Conservation (phyloP, 108 stramenopile genomes). For the Nitzschia sp. region DNA sequence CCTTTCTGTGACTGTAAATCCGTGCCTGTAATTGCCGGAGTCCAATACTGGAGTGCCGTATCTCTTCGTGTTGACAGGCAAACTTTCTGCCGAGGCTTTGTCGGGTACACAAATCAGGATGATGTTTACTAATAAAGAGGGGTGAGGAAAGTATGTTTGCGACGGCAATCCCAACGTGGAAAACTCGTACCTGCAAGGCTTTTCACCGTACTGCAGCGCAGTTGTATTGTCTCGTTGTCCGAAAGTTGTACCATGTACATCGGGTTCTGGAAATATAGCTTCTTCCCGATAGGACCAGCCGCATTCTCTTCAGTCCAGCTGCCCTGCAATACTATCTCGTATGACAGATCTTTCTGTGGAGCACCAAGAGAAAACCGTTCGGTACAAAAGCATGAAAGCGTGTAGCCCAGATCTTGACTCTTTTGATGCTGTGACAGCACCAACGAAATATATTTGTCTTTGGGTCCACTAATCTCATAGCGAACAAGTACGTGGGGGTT, state of each 20-base stretch:
- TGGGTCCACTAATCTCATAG: slow-evolving; percentile 50
- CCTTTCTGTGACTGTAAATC: slow-evolving; percentile 53
- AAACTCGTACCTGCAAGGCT: slow-evolving; percentile 38
- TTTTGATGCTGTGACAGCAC: slow-evolving; percentile 77
- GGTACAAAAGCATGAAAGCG: slow-evolving; percentile 71
- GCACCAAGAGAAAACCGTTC: slow-evolving; percentile 51
- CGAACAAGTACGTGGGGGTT: slow-evolving; percentile 75
- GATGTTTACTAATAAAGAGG: slow-evolving; percentile 40
- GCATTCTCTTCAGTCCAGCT: slow-evolving; percentile 42
- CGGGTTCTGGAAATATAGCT: slow-evolving; percentile 54
- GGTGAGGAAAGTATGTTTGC: not conserved
- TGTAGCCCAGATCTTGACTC: slow-evolving; percentile 61
- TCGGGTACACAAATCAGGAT: slow-evolving; percentile 42
- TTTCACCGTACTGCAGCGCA: slow-evolving; percentile 50
- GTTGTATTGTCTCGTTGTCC: slow-evolving; percentile 40
- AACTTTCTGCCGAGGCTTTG: slow-evolving; percentile 2
- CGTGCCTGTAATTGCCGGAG: slow-evolving; percentile 65
- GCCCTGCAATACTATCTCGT: slow-evolving; percentile 10
- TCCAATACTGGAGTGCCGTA: slow-evolving; percentile 49
- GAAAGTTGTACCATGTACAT: slow-evolving; percentile 46
- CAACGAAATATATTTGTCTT: slow-evolving; percentile 62
- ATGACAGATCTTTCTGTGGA: slow-evolving; percentile 43
- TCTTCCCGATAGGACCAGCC: slow-evolving; percentile 53
- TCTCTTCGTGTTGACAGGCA: slow-evolving; percentile 1
- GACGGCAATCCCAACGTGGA: no score